These are phyloP conservation scores for Ophiosphaerella narmari DNA, from an alignment of 2,329 filamentous ascomycete species.

Conservation along the genomic window DNA sequence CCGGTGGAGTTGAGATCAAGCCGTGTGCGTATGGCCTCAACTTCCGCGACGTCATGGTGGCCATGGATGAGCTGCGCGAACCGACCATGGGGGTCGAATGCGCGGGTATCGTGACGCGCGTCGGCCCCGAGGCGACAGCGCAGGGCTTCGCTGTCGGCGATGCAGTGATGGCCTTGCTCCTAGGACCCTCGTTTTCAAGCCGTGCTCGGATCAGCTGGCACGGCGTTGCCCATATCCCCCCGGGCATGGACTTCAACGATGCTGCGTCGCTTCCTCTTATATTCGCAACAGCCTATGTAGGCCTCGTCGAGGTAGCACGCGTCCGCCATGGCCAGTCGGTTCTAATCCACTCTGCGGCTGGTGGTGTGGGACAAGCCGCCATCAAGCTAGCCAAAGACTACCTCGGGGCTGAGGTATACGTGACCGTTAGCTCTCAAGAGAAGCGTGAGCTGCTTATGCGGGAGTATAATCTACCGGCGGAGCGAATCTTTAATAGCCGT, in stretches of 20 bases:
- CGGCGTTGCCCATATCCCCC: too few species aligned
- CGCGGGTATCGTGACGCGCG: too few species aligned
- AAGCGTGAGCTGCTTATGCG: background rate
- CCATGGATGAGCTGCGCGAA: slow-evolving; percentile 3
- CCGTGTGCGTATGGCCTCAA: slow-evolving; percentile 22
- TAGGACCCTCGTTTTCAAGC: too few species aligned
- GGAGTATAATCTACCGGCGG: background rate
- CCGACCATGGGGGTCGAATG: too few species aligned
- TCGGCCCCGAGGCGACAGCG: too few species aligned
- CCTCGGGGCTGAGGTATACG: slow-evolving; percentile 11
- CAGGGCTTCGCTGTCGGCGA: too few species aligned
- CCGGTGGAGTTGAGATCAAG: slow-evolving; percentile 23
- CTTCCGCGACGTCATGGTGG: slow-evolving; percentile 16
- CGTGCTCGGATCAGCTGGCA: too few species aligned
- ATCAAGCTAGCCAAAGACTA: slow-evolving; percentile 21
- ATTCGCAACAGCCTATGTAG: background rate
- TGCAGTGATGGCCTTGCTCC: too few species aligned
- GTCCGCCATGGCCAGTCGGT: slow-evolving; percentile 36
- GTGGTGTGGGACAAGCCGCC: slow-evolving; percentile 28
- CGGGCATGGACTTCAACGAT: too few species aligned
- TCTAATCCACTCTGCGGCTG: slow-evolving; percentile 33
- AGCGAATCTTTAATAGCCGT: background rate
- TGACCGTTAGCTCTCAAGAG: slow-evolving; percentile 11
- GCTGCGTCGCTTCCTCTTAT: background rate
- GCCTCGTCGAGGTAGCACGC: slow-evolving; percentile 9